These are phyloP conservation scores for Pterocarpus macrocarpus DNA, from an alignment of 306 rosid species.

Conservation along the genomic window DNA sequence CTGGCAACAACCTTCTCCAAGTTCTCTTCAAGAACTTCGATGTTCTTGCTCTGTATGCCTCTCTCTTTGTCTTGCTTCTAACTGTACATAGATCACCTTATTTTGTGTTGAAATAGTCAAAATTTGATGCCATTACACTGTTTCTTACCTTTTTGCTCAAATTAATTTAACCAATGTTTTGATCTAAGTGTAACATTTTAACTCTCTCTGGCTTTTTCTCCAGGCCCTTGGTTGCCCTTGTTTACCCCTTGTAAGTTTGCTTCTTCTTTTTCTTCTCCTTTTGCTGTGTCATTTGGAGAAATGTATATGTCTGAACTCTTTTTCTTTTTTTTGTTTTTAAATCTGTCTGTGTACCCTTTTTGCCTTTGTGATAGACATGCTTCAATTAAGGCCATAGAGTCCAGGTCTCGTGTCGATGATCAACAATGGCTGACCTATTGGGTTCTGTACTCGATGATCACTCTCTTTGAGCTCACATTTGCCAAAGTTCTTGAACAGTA, in stretches of 20 bases:
- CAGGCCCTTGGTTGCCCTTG: constrained; percentile 89
- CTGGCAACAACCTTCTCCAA: constrained; percentile 75
- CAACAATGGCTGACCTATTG: constrained; percentile 99
- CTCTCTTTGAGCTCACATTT: constrained; percentile 96
- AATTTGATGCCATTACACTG: neutral
- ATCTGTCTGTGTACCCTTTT: neutral
- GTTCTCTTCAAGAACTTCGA: constrained; percentile 84
- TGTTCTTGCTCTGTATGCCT: constrained; percentile 84
- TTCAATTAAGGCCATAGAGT: constrained; percentile 90
- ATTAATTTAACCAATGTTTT: neutral
- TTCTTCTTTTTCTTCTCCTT: neutral
- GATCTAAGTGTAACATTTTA: neutral
- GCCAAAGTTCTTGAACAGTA: constrained; percentile 84
- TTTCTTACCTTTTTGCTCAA: neutral
- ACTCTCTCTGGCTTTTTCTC: constrained; percentile 1
- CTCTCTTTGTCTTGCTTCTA: neutral
- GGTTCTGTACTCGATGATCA: constrained; percentile 88
- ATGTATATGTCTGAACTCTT: constrained; percentile 5
- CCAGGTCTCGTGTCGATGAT: constrained; percentile 72
- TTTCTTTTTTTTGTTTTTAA: neutral
- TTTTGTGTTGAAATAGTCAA: neutral
- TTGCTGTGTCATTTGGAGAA: constrained; percentile 20
- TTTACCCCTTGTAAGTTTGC: constrained; percentile 86
- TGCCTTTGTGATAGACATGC: constrained; percentile 63
- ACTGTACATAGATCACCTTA: neutral